Evolutionary conservation across 345 rosid genomes (phyloP).

Genomic region (Aurinia saxatilis): DNA sequence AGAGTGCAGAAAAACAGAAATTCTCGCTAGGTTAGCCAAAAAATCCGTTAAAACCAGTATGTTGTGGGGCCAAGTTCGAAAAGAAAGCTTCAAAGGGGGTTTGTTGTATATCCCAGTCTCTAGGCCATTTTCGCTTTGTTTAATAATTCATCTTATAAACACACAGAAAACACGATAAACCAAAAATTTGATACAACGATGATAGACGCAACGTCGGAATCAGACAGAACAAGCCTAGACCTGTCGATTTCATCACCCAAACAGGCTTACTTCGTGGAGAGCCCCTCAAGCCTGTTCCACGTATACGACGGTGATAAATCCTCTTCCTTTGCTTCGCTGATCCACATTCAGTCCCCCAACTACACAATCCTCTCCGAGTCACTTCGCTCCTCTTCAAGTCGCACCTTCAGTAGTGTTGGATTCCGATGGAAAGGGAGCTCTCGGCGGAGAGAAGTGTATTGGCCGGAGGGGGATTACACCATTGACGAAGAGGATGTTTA

Average conservation of each 20-base stretch:
- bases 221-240: slow-evolving; percentile 64
- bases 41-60: too few relatives aligned
- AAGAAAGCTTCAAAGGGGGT: too few relatives aligned
- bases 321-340: background rate
- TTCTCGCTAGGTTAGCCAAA: too few relatives aligned
- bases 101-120: too few relatives aligned
- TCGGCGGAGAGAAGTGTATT: slow-evolving; percentile 51
- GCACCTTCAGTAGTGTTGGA: slow-evolving; percentile 27
- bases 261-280: slow-evolving; percentile 63
- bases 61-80: too few relatives aligned
- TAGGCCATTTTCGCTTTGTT: too few relatives aligned
- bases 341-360: slow-evolving; percentile 26
- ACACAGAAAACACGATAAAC: too few relatives aligned
- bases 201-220: slow-evolving; percentile 62
- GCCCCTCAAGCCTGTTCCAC: slow-evolving; percentile 65
- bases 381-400: slow-evolving; percentile 31
- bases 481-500: slow-evolving; percentile 52
- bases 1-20: too few relatives aligned
- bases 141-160: too few relatives aligned
- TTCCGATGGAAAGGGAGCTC: slow-evolving; percentile 49
- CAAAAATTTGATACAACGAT: background rate
- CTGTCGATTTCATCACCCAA: slow-evolving; percentile 76
- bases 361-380: slow-evolving; percentile 26
- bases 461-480: slow-evolving; percentile 67
- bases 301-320: slow-evolving; percentile 56